Percentiles rank a stretch among this genome's conserved stretches.
Conservation (phyloP, 805 yeast species). For the Ogataea philodendri region DNA sequence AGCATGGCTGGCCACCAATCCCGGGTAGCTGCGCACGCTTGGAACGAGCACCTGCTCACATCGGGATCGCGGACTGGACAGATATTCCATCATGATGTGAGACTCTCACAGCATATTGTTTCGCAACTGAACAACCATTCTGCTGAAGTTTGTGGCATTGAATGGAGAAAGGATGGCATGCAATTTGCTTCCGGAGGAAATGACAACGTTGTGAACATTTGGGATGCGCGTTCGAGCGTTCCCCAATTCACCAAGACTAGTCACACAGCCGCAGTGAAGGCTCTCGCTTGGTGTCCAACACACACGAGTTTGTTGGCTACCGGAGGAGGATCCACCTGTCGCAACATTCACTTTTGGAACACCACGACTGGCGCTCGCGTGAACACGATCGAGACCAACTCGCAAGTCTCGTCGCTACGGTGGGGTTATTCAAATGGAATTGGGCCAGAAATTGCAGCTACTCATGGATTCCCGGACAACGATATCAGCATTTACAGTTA, state of each 20-base stretch:
- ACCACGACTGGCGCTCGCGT: conserved; percentile 84
- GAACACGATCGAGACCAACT: conserved; percentile 84
- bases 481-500: conserved; percentile 80
- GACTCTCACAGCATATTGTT: conserved; percentile 75
- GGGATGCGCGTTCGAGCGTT: conserved; percentile 75
- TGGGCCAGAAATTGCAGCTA: conserved; percentile 83
- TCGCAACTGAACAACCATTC: conserved; percentile 60
- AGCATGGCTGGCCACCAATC: conserved; percentile 74
- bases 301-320: conserved; percentile 82
- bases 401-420: conserved; percentile 88
- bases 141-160: conserved; percentile 91
- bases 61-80: conserved; percentile 88
- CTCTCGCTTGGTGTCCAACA: conserved; percentile 92
- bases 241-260: conserved; percentile 76
- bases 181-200: conserved; percentile 92
- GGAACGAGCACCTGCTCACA: conserved; percentile 79
- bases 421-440: conserved; percentile 82
- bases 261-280: conserved; percentile 94
- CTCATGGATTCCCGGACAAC: conserved; percentile 92
- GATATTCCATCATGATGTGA: conserved; percentile 84
- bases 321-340: conserved; percentile 94
- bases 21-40: conserved; percentile 77
- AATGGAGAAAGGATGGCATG: conserved; percentile 79
- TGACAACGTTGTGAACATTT: conserved; percentile 86
- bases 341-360: conserved; percentile 91